Conservation (phyloP, 495 filamentous ascomycete genomes). For the Talaromyces wortmannii region DNA sequence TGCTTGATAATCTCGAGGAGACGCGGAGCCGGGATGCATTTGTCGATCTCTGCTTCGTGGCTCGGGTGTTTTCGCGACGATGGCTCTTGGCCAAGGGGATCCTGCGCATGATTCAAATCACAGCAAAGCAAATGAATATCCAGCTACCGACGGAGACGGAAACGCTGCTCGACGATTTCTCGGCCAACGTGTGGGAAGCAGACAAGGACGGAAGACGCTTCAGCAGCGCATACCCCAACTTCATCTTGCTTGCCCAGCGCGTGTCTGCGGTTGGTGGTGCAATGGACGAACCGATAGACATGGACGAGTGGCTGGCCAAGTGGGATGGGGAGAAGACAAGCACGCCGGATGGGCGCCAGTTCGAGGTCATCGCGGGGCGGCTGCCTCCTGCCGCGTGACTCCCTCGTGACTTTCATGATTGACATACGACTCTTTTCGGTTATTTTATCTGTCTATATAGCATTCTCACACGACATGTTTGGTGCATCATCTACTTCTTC, state of each 20-base stretch:
- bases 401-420: background rate
- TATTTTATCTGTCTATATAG: no score
- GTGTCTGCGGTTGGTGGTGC: constrained; percentile 1
- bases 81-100: constrained; percentile 25
- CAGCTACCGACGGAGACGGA: constrained; percentile 20
- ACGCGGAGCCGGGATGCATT: constrained; percentile 18
- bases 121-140: constrained; percentile 18
- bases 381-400: background rate
- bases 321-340: constrained; percentile 11
- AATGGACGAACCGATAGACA: background rate
- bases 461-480: no score
- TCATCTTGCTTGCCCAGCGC: constrained; percentile 5
- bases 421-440: no score
- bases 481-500: no score
- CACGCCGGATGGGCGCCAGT: background rate
- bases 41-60: constrained; percentile 16
- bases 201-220: constrained; percentile 13
- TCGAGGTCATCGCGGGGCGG: background rate
- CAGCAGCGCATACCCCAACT: constrained; percentile 29
- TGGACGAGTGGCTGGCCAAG: constrained; percentile 22
- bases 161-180: constrained; percentile 21
- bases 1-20: constrained; percentile 20
- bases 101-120: constrained; percentile 25
- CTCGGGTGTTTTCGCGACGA: constrained; percentile 16
- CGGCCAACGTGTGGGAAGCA: constrained; percentile 12